Evolutionary conservation across 805 yeast species (phyloP).

Genomic region (Cyberlindnera meyerae): DNA sequence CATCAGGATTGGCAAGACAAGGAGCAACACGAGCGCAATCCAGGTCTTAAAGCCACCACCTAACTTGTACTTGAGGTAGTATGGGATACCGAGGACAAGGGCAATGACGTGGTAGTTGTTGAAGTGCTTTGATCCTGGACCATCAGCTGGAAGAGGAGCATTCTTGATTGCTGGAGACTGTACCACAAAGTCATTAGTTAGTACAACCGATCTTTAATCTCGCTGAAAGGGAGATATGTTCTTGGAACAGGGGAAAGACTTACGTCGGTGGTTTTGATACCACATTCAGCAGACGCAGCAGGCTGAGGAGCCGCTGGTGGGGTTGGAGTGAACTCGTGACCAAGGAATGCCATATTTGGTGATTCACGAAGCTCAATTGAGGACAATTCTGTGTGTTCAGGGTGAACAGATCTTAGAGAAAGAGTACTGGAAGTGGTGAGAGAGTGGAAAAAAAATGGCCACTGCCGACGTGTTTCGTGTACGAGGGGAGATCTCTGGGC

Average conservation of each 20-base stretch:
- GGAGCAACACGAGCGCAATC: slow-evolving; percentile 50
- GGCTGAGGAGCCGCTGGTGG: slow-evolving; percentile 46
- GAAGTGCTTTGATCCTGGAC: slow-evolving; percentile 78
- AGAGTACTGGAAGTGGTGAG: no score
- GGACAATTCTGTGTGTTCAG: not conserved
- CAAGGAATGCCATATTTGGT: slow-evolving; percentile 23
- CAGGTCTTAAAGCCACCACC: slow-evolving; percentile 70
- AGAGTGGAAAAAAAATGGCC: no score
- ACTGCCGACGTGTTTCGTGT: no score
- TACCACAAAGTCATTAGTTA: no score
- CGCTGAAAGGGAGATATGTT: no score
- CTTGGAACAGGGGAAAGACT: slow-evolving; percentile 6
- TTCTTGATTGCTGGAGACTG: slow-evolving; percentile 73
- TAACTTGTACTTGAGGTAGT: slow-evolving; percentile 53
- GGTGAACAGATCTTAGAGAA: no score
- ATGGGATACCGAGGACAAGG: slow-evolving; percentile 55
- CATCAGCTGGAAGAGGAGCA: slow-evolving; percentile 88
- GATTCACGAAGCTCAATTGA: not conserved
- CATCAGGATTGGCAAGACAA: slow-evolving; percentile 67
- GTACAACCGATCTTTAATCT: no score
- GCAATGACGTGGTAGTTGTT: slow-evolving; percentile 51
- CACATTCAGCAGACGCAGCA: slow-evolving; percentile 38
- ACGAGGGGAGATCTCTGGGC: no score
- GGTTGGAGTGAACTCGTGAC: slow-evolving; percentile 53
- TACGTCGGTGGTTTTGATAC: slow-evolving; percentile 33